These are phyloP conservation scores for Acacia confusa DNA, from an alignment of 306 rosid genomes.

Conservation along the genomic window DNA sequence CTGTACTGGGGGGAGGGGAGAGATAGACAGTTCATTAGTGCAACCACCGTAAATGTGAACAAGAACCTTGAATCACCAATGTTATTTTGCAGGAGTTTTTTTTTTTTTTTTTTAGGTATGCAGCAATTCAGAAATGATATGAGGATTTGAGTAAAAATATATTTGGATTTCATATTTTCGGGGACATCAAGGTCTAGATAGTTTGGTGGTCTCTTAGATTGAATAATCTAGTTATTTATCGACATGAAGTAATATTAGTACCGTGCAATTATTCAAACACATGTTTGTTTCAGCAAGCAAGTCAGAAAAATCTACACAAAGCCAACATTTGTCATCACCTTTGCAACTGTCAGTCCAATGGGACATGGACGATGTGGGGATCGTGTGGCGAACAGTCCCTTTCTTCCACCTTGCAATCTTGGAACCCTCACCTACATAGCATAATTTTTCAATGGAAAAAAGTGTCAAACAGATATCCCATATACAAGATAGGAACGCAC, in stretches of 20 bases:
- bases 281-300: background rate
- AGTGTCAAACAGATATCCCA: constrained; percentile 8
- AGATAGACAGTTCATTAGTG: background rate
- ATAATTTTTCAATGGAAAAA: constrained; percentile 34
- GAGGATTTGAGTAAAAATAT: constrained; percentile 4
- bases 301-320: constrained; percentile 6
- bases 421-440: constrained; percentile 88
- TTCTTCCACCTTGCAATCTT: constrained; percentile 76
- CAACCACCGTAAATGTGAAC: background rate
- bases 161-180: background rate
- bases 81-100: background rate
- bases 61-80: background rate
- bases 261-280: background rate
- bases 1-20: background rate
- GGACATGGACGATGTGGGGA: constrained; percentile 98
- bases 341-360: constrained; percentile 92
- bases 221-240: constrained; percentile 1
- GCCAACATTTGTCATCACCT: constrained; percentile 48
- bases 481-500: constrained; percentile 44
- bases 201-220: constrained; percentile 19
- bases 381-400: constrained; percentile 92
- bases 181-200: background rate
- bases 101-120: background rate
- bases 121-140: constrained; percentile 9
- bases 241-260: background rate